Conservation (phyloP, 139 green algal genomes). For the Auxenochlorella protothecoides region DNA sequence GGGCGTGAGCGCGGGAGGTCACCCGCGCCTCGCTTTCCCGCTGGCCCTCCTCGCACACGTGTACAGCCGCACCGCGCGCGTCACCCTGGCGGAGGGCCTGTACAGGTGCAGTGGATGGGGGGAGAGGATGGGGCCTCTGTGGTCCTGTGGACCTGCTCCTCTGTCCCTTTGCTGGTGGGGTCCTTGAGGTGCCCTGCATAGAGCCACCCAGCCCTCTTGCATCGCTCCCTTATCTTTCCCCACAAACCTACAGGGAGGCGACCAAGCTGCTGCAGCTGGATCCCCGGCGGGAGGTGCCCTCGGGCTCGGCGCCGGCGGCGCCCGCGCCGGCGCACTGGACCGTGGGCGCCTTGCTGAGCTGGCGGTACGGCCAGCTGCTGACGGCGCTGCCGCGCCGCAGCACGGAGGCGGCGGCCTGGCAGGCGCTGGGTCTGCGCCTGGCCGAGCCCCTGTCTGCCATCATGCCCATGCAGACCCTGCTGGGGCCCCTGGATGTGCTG, state of each 20-base stretch:
- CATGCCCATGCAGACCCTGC: slow-evolving; percentile 3
- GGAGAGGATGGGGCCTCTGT: neutral
- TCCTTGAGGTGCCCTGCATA: neutral
- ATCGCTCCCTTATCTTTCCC: no score
- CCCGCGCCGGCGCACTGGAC: slow-evolving; percentile 34
- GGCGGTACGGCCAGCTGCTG: slow-evolving; percentile 67
- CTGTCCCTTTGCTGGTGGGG: neutral
- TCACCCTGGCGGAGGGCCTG: slow-evolving; percentile 67
- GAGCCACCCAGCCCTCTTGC: no score
- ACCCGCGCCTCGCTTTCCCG: slow-evolving; percentile 36
- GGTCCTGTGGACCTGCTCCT: no score
- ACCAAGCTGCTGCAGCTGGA: slow-evolving; percentile 21
- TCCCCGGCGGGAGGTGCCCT: neutral
- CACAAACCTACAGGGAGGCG: slow-evolving; percentile 2
- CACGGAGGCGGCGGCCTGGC: slow-evolving; percentile 22
- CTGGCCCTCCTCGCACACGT: slow-evolving; percentile 47
- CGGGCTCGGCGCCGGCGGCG: no score
- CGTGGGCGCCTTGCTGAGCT: slow-evolving; percentile 41
- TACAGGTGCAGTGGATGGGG: slow-evolving; percentile 16
- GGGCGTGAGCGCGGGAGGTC: slow-evolving; percentile 11
- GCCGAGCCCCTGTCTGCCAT: slow-evolving; percentile 13
- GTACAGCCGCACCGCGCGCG: slow-evolving; percentile 50
- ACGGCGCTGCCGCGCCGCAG: slow-evolving; percentile 48
- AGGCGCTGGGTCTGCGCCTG: slow-evolving; percentile 10
- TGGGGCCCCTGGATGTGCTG: slow-evolving; percentile 15